These are phyloP conservation scores for Rhodosporidiobolus sp. DNA, from an alignment of 768 basidiomycete genomes.

Conservation along the genomic window DNA sequence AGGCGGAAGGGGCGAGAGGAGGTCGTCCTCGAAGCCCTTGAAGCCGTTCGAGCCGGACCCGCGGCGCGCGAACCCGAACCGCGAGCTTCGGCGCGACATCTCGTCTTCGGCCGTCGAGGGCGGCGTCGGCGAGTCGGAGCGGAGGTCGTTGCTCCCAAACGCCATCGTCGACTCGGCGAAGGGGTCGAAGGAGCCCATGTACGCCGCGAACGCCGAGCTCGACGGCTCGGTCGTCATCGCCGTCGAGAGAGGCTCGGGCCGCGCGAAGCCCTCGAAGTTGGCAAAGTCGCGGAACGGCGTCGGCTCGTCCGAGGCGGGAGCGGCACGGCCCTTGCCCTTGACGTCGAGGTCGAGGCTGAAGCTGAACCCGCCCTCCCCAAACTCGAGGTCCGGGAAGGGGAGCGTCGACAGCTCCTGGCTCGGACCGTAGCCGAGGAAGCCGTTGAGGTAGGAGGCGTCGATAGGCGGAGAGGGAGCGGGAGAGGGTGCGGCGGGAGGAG, in stretches of 20 bases:
- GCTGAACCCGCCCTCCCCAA: conserved; percentile 76
- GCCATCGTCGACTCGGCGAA: conserved; percentile 36
- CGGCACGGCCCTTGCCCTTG: conserved; percentile 35
- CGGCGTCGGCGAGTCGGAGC: conserved; percentile 26
- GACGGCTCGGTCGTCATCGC: not conserved
- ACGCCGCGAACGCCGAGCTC: conserved; percentile 26
- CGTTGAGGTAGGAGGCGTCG: conserved; percentile 49
- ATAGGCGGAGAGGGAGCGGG: conserved; percentile 42
- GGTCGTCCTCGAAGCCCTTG: conserved; percentile 1
- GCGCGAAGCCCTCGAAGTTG: conserved; percentile 24
- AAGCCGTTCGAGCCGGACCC: conserved; percentile 4
- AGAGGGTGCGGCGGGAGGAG: conserved; percentile 1
- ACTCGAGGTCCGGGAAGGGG: conserved; percentile 82
- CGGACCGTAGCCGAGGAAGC: conserved; percentile 4
- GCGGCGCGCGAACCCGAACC: conserved; percentile 43
- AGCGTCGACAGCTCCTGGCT: conserved; percentile 5
- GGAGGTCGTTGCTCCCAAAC: conserved; percentile 16
- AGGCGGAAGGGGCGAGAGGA: conserved; percentile 12
- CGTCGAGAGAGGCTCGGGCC: not conserved
- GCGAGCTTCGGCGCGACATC: conserved; percentile 38
- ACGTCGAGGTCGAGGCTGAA: conserved; percentile 60
- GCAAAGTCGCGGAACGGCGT: conserved; percentile 32
- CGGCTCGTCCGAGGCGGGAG: not conserved
- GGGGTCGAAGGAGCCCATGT: conserved; percentile 46
- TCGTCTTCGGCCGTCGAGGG: conserved; percentile 29